Evolutionary conservation across 148 eudicot genomes (phyloP).

Genomic region (Nepenthes mirabilis): DNA sequence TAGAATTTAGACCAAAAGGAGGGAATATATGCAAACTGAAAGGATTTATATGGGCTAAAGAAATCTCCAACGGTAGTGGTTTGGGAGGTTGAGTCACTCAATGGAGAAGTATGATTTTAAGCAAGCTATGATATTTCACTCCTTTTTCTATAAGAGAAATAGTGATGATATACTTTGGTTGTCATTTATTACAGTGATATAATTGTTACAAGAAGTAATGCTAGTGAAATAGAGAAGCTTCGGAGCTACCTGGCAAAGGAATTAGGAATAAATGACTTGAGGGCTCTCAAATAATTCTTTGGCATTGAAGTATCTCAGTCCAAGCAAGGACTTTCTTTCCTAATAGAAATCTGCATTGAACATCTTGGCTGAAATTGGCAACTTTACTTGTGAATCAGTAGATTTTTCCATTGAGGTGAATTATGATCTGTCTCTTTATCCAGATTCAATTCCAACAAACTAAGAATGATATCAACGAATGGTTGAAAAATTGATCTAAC

Average conservation of each 20-base stretch:
- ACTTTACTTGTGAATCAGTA: not conserved
- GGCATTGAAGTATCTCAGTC: not conserved
- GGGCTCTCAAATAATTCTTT: not conserved
- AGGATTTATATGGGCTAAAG: not conserved
- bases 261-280: conserved; percentile 1
- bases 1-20: not conserved
- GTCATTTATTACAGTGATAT: not conserved
- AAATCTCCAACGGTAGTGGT: not conserved
- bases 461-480: not conserved
- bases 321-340: not conserved
- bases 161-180: not conserved
- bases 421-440: not conserved
- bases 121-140: not conserved
- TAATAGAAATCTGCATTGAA: not conserved
- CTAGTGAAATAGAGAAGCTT: not conserved
- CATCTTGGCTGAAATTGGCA: not conserved
- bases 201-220: not conserved
- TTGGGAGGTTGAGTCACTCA: not conserved
- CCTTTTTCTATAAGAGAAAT: not conserved
- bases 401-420: not conserved
- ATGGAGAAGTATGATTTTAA: not conserved
- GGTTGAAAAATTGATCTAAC: not conserved
- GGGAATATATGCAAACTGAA: not conserved
- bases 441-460: not conserved
- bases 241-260: not conserved